Percentiles rank a stretch among this genome's conserved stretches.
phyloP scores from a whole-genome alignment of 225 moss, liverwort and hornwort species.

The Thuidium tamariscinum region DNA sequence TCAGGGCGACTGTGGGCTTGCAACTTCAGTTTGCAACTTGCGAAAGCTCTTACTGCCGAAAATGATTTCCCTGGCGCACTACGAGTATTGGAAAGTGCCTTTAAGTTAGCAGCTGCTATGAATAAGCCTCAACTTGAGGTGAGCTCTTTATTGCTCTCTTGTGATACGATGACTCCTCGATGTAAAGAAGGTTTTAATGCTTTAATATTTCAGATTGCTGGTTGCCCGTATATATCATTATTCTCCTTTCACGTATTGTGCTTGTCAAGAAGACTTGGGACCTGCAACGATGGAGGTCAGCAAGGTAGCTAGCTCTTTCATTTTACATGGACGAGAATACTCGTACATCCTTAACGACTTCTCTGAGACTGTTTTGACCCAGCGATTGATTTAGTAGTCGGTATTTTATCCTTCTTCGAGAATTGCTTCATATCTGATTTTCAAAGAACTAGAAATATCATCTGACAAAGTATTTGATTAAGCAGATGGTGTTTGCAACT shows the following conservation, averaged over 20 bases:
- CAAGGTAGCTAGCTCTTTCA: not conserved
- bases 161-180: not conserved
- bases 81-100: conserved; percentile 62
- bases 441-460: not conserved
- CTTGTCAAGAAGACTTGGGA: not conserved
- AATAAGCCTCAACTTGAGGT: conserved; percentile 79
- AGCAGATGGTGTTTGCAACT: conserved; percentile 82
- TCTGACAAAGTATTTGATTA: not conserved
- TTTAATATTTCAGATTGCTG: not conserved
- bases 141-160: not conserved
- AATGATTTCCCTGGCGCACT: conserved; percentile 66
- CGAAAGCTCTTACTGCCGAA: conserved; percentile 79
- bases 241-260: not conserved
- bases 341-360: not conserved
- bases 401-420: not conserved
- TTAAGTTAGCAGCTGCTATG: conserved; percentile 45
- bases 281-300: not conserved
- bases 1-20: conserved; percentile 76
- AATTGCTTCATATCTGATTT: not conserved
- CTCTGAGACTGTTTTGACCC: not conserved
- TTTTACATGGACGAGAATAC: not conserved
- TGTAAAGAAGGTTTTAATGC: not conserved
- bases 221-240: not conserved
- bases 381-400: not conserved
- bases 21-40: conserved; percentile 93